Evolutionary conservation across 306 rosid species (phyloP), one percentile per base, ranked within the genome.

Genomic region (Coriaria nepalensis): DNA sequence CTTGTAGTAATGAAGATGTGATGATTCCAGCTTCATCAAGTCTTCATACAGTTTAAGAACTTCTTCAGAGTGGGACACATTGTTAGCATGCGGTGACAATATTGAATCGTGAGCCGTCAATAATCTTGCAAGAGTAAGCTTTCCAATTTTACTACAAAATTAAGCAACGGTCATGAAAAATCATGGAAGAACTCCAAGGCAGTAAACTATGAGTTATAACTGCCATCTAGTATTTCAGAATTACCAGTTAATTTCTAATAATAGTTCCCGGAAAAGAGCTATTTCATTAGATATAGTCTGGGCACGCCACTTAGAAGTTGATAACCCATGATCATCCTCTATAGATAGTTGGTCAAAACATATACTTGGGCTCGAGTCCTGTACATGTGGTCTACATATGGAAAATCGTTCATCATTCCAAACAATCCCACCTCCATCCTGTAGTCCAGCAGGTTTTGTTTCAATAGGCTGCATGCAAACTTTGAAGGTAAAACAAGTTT

Each of bases 81-180:
- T 72, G 32, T 65, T 66, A 20, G 68, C 68, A 58, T 9, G 57
- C 45, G 58, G 70, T 68, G 76, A 71, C 61, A 71, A 43, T 47
- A 83, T 35, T 15, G 51, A 53, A 66, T 74, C 87, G 65, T 69
- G 75, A 56, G 94, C 94, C 49, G 62, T 73, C 72, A 90, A 59
- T 73, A 90, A 70, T 73, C 96, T 82, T 45, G 98, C 92, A 50
- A 85, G 85, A 33, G 79, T 73, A 55, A 85, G 98, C 74, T 75
- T 90, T 60, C 94, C 94, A 51, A 90, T 77, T 75, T 90, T 90
- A 69, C 96, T 90, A 47, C 73, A 69, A 51, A 45, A 47, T 35
- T 40, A 52, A 63, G 6, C 53, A 20, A 20, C 29, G 29, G 29
- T 20, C 29, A 20, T 20, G 15, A 40, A 42, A 20, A 67, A 45